Base-by-base conservation (phyloP, 441 rosid genomes). In the Euphorbia celastroides region DNA sequence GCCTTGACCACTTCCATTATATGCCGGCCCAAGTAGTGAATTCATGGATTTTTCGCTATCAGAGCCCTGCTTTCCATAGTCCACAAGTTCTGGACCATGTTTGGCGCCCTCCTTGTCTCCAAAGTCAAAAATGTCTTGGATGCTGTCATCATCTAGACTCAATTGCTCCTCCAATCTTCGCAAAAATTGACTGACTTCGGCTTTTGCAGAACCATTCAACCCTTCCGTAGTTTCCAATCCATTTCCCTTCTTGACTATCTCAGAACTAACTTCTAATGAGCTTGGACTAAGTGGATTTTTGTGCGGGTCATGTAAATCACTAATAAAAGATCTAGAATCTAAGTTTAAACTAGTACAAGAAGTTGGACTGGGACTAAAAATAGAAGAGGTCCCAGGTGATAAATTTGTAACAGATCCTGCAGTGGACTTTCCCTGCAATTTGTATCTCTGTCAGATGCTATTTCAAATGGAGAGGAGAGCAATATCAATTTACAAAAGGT, bases 151-250 rank as follows among this genome's bases (percentile, higher is more conserved):
- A 60, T 84, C 80, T 68, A 92, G 80, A 82, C 98, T 95, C 71
- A 95, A 81, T 73, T 90, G 97, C 79, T 83, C 84, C 72, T 85
- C 84, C 75, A 95, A 80, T 73, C 73, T 87, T 76, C 82, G 79
- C 65, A 95, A 65, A 72, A 84, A 90, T 70, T 81, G 77, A 79
- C 66, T 72, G 61, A 80, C 75, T 19, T 83, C 76, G 63, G 65
- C 63, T 17, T 76, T 80, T 42, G 65, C 44, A 57, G 79, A 62
- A 75, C 65, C 71, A 70, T 67, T 54, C 64, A 74, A 46, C 32
- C 81, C 83, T 65, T 59, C 72, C n/a, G 73, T 65, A n/a, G 76
- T 65, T 32, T 77, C 80, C 52, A 75, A 66, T 56, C 81, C 68
- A 67, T 71, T 73, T 38, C 62, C 80, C 58, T 64, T 68, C 59